Conservation (phyloP, 768 basidiomycete genomes). For the Agaricus sinodeliciosus region DNA sequence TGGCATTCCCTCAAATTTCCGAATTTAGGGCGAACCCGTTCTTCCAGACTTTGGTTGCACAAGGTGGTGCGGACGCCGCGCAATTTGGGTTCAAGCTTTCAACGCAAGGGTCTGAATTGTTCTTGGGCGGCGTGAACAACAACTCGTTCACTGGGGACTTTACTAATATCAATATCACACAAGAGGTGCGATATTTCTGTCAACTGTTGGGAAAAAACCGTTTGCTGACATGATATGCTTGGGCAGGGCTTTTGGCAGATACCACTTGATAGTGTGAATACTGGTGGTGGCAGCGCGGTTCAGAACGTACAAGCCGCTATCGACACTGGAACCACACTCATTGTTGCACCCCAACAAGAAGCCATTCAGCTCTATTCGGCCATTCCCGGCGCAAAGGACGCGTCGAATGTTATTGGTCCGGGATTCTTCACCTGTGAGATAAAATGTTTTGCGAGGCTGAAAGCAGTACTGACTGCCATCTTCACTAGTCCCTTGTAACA, state of each 20-base stretch:
- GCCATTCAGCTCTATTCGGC: constrained; percentile 23
- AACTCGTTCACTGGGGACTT: constrained; percentile 38
- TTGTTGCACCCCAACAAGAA: constrained; percentile 24
- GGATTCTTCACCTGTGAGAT: constrained; percentile 25
- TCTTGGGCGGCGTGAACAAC: constrained; percentile 47
- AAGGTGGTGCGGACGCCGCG: constrained; percentile 24
- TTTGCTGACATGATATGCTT: not conserved
- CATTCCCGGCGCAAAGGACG: constrained; percentile 26
- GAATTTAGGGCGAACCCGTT: constrained; percentile 26
- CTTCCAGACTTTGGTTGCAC: constrained; percentile 38
- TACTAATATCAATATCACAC: constrained; percentile 28
- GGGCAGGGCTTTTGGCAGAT: constrained; percentile 28
- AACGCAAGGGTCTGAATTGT: constrained; percentile 39
- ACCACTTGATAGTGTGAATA: constrained; percentile 22
- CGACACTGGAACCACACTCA: constrained; percentile 37
- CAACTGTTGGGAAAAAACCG: not conserved
- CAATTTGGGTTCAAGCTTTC: constrained; percentile 46
- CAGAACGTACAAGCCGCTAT: constrained; percentile 21
- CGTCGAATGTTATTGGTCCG: constrained; percentile 17
- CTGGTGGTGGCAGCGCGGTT: constrained; percentile 17
- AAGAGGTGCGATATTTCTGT: constrained; percentile 16
- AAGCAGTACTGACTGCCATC: not conserved
- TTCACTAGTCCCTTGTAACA: constrained; percentile 22
- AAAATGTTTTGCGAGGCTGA: not conserved
- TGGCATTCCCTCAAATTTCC: constrained; percentile 37